phyloP scores from a whole-genome alignment of 331 rosid species.

The Ulmus americana region DNA sequence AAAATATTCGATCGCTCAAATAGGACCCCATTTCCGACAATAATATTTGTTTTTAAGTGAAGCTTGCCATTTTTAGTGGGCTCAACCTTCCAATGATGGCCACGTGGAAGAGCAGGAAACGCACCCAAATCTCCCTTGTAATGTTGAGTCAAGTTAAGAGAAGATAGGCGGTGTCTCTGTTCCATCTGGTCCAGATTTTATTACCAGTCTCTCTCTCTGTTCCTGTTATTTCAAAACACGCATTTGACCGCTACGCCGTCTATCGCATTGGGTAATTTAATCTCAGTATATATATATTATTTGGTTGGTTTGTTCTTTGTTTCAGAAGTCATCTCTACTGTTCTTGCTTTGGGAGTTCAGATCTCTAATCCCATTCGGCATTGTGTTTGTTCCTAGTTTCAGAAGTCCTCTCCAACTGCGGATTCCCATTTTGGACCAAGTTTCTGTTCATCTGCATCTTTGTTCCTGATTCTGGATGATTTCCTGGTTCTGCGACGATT shows the following conservation, averaged over 20 bases:
- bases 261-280: background rate
- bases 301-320: background rate
- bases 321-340: background rate
- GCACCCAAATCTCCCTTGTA: background rate
- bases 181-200: conserved; percentile 10
- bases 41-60: background rate
- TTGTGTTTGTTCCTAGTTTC: background rate
- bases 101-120: conserved; percentile 14
- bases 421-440: conserved; percentile 15
- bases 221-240: background rate
- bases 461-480: conserved; percentile 22
- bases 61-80: background rate
- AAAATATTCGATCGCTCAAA: background rate
- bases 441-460: conserved; percentile 16
- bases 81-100: background rate
- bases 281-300: background rate
- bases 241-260: background rate
- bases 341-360: conserved; percentile 6
- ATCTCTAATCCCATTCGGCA: conserved; percentile 9
- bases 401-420: background rate
- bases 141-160: too few relatives aligned
- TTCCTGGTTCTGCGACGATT: conserved; percentile 10
- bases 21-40: background rate
- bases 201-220: background rate
- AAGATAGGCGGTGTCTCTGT: conserved; percentile 6